Percentiles rank a stretch among this genome's conserved stretches.
Conservation (phyloP, 2,329 filamentous ascomycete species). For the Fusarium sp. region DNA sequence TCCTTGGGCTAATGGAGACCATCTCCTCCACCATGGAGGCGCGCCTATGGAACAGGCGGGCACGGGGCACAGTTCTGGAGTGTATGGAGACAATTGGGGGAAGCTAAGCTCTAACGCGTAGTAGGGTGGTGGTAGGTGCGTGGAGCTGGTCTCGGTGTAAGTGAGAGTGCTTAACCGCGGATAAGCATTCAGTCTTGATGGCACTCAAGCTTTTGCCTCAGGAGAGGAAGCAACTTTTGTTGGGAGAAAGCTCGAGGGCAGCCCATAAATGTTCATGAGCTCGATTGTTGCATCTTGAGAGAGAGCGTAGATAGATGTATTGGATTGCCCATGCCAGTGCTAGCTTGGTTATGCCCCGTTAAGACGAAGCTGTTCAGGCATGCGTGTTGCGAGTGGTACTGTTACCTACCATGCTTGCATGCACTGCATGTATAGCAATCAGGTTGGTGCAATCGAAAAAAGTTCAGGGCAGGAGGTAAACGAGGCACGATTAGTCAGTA, state of each 20-base stretch:
- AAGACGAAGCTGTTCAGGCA: not conserved
- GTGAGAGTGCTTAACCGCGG: conserved; percentile 41
- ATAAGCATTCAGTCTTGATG: conserved; percentile 32
- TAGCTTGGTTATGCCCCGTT: not conserved
- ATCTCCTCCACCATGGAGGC: conserved; percentile 35
- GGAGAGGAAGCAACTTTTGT: conserved; percentile 21
- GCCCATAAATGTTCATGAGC: not conserved
- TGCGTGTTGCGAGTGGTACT: not conserved
- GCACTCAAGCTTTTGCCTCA: conserved; percentile 14
- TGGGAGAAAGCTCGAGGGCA: not conserved
- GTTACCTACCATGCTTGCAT: not conserved
- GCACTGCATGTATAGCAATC: not conserved
- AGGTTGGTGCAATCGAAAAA: conserved; percentile 1
- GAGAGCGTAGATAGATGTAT: not conserved
- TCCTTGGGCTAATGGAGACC: conserved; percentile 21
- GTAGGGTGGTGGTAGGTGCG: conserved; percentile 26
- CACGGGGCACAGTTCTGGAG: conserved; percentile 28
- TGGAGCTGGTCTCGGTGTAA: conserved; percentile 25
- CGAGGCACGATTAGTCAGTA: not conserved
- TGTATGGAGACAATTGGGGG: conserved; percentile 22
- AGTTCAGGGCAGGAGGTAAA: not conserved
- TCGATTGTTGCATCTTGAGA: not conserved
- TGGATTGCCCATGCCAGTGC: not conserved
- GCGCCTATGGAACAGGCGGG: conserved; percentile 42
- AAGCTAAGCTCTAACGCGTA: conserved; percentile 29